These are phyloP conservation scores for Amanita pallidorosea DNA, from an alignment of 768 basidiomycete genomes.

Conservation along the genomic window DNA sequence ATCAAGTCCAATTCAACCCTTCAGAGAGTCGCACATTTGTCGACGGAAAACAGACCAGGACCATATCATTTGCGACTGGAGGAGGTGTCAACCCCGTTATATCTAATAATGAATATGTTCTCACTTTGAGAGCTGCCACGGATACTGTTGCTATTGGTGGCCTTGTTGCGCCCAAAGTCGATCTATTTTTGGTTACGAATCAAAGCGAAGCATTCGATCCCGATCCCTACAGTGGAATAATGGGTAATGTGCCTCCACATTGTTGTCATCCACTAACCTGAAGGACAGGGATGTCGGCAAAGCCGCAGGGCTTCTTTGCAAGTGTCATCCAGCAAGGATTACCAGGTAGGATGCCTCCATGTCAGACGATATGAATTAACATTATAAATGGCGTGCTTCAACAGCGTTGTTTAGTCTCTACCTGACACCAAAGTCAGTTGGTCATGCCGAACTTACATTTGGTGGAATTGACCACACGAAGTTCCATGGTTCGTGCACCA, in stretches of 20 bases:
- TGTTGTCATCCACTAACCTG: background rate
- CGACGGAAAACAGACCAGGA: slow-evolving; percentile 25
- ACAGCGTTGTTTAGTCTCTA: slow-evolving; percentile 41
- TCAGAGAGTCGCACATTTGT: slow-evolving; percentile 41
- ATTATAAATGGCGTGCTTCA: background rate
- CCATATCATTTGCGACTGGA: slow-evolving; percentile 43
- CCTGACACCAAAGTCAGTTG: slow-evolving; percentile 35
- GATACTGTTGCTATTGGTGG: too few species aligned
- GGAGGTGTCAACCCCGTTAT: slow-evolving; percentile 48
- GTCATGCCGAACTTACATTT: slow-evolving; percentile 37
- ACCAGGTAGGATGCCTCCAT: slow-evolving; percentile 25
- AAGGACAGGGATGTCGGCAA: background rate
- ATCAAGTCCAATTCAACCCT: slow-evolving; percentile 28
- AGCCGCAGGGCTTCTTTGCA: slow-evolving; percentile 35
- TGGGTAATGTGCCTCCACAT: slow-evolving; percentile 17
- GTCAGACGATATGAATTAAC: background rate
- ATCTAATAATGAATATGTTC: slow-evolving; percentile 11
- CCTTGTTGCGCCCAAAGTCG: too few species aligned
- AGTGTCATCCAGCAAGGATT: slow-evolving; percentile 35
- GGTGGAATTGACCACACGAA: slow-evolving; percentile 39
- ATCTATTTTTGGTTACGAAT: slow-evolving; percentile 41
- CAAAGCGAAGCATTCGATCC: slow-evolving; percentile 42
- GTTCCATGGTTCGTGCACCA: slow-evolving; percentile 14
- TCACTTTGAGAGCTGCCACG: slow-evolving; percentile 2
- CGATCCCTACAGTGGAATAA: slow-evolving; percentile 47